phyloP scores from a whole-genome alignment of 495 filamentous ascomycete genomes.

The Neurospora sp. region DNA sequence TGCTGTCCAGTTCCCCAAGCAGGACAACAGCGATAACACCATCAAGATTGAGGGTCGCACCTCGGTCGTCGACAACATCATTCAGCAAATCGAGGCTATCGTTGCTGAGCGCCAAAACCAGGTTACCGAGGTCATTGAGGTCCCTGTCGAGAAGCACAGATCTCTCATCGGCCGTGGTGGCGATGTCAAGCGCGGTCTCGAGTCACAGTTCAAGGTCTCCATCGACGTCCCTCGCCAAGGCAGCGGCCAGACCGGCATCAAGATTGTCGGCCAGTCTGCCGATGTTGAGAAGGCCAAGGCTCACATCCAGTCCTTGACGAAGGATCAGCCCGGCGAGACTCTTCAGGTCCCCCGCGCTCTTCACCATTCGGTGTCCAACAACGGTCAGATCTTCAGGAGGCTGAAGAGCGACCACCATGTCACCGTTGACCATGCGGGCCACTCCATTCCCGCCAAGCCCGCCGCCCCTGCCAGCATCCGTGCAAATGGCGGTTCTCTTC shows the following conservation, averaged over 20 bases:
- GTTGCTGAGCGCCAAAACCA: slow-evolving; percentile 72
- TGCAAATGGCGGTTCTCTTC: slow-evolving; percentile 51
- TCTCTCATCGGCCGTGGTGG: slow-evolving; percentile 87
- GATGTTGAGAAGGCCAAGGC: slow-evolving; percentile 78
- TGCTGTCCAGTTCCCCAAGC: slow-evolving; percentile 81
- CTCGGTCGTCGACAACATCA: slow-evolving; percentile 79
- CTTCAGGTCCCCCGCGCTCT: slow-evolving; percentile 67
- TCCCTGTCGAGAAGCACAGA: slow-evolving; percentile 79
- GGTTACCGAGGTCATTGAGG: slow-evolving; percentile 61
- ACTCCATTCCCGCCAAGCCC: slow-evolving; percentile 59
- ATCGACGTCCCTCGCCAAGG: slow-evolving; percentile 80
- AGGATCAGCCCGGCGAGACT: slow-evolving; percentile 81
- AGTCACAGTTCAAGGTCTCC: slow-evolving; percentile 77
- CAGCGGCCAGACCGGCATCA: slow-evolving; percentile 62
- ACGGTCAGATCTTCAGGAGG: slow-evolving; percentile 83
- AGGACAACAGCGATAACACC: slow-evolving; percentile 65
- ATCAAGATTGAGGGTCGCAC: slow-evolving; percentile 80
- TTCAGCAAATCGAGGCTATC: slow-evolving; percentile 66
- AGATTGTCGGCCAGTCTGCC: slow-evolving; percentile 65
- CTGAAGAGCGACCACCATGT: slow-evolving; percentile 75
- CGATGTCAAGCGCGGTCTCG: slow-evolving; percentile 72
- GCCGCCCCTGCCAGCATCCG: slow-evolving; percentile 32
- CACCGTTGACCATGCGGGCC: slow-evolving; percentile 79
- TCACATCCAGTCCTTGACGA: slow-evolving; percentile 67
- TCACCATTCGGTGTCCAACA: slow-evolving; percentile 78